phyloP scores from a whole-genome alignment of 176 grass and related monocot genomes.

The Eleusine coracana region DNA sequence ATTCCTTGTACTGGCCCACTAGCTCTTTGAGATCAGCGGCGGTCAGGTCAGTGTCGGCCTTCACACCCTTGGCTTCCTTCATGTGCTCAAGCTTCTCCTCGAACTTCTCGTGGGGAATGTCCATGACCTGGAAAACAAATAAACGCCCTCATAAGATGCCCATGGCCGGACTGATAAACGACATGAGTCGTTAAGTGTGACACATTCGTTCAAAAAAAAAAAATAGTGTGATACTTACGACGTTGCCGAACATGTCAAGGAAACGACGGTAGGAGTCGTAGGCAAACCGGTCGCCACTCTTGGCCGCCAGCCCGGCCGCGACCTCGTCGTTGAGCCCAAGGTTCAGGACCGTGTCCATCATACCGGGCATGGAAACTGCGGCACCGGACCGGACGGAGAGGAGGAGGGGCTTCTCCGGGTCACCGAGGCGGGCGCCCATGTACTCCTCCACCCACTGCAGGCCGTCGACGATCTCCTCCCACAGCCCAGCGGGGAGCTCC shows the following conservation, averaged over 20 bases:
- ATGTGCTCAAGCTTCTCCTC: slow-evolving; percentile 83
- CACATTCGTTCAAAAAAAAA: slow-evolving; percentile 5
- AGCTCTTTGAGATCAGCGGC: slow-evolving; percentile 81
- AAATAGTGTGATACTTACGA: slow-evolving; percentile 51
- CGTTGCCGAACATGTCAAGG: slow-evolving; percentile 98
- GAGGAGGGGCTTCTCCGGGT: slow-evolving; percentile 75
- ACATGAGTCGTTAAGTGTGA: neutral
- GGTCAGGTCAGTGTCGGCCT: slow-evolving; percentile 70
- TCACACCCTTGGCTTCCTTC: slow-evolving; percentile 66
- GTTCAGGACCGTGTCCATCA: slow-evolving; percentile 99
- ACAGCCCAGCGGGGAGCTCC: slow-evolving; percentile 64
- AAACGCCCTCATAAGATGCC: neutral
- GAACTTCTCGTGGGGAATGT: slow-evolving; percentile 71
- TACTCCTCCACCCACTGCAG: slow-evolving; percentile 72
- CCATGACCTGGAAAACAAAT: slow-evolving; percentile 66
- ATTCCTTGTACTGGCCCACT: slow-evolving; percentile 80
- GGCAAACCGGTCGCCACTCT: slow-evolving; percentile 95
- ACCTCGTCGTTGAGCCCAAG: slow-evolving; percentile 95
- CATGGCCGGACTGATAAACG: too few relatives aligned
- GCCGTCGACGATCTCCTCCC: slow-evolving; percentile 87
- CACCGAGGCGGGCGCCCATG: slow-evolving; percentile 78
- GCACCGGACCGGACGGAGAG: slow-evolving; percentile 98
- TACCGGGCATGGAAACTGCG: slow-evolving; percentile 96
- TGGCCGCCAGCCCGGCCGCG: slow-evolving; percentile 65
- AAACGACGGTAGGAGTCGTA: slow-evolving; percentile 95